Percentiles rank a stretch among this genome's conserved stretches.
phyloP scores from a whole-genome alignment of 2,329 filamentous ascomycete genomes.

The Monilinia laxa region DNA sequence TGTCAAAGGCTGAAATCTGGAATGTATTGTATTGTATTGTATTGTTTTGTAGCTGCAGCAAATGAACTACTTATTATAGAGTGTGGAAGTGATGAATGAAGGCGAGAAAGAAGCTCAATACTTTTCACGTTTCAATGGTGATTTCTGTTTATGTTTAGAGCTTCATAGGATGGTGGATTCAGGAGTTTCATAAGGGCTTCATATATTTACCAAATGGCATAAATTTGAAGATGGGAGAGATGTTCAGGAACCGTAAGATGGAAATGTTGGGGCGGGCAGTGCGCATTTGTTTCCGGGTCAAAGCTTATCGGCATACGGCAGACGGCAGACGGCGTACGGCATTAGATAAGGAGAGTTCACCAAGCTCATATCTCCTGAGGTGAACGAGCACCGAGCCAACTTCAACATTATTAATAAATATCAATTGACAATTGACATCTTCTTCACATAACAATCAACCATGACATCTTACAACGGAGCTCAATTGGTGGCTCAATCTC shows the following conservation, averaged over 20 bases:
- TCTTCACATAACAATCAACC: conserved; percentile 14
- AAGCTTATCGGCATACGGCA: conserved; percentile 14
- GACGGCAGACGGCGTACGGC: not conserved
- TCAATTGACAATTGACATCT: too few species aligned
- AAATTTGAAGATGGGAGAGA: not conserved
- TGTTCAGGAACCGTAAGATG: not conserved
- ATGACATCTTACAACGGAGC: conserved; percentile 28
- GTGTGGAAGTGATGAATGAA: not conserved
- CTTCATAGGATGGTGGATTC: not conserved
- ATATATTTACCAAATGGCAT: conserved; percentile 1
- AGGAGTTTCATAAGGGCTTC: conserved; percentile 1
- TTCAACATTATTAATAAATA: too few species aligned
- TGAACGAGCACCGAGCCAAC: not conserved
- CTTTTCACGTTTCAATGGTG: not conserved
- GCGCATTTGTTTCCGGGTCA: conserved; percentile 15
- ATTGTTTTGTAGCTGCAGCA: not conserved
- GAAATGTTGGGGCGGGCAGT: not conserved
- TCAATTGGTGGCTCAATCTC: conserved; percentile 34
- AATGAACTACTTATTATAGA: not conserved
- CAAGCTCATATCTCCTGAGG: too few species aligned
- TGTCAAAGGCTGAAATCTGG: not conserved
- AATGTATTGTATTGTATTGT: conserved; percentile 17
- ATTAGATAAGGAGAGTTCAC: conserved; percentile 4
- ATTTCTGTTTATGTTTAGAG: not conserved
- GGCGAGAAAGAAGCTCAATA: not conserved